phyloP scores from a whole-genome alignment of 2,329 filamentous ascomycete genomes.

The Periconia sp. region DNA sequence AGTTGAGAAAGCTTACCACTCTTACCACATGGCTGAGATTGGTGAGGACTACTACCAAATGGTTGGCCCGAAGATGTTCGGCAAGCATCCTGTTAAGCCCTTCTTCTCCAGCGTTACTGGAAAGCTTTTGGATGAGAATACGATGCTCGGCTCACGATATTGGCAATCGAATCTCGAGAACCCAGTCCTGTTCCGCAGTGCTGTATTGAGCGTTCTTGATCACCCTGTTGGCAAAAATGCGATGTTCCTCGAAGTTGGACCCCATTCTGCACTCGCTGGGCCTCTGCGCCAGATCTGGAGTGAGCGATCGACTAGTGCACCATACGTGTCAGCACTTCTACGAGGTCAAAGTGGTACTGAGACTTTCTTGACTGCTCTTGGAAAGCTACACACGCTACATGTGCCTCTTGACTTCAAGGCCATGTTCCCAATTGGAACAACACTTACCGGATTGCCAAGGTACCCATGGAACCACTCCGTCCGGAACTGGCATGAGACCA shows the following conservation, averaged over 20 bases:
- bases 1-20: conserved; percentile 54
- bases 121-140: not conserved
- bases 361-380: conserved; percentile 11
- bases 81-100: conserved; percentile 3
- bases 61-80: not conserved
- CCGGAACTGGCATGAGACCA: conserved; percentile 24
- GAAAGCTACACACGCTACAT: conserved; percentile 10
- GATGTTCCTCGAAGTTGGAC: conserved; percentile 34
- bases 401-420: conserved; percentile 9
- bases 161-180: conserved; percentile 12
- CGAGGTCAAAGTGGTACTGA: conserved; percentile 4
- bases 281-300: conserved; percentile 23
- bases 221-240: not conserved
- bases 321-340: conserved; percentile 11
- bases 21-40: conserved; percentile 47
- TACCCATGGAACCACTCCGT: conserved; percentile 21
- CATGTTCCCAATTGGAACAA: not conserved
- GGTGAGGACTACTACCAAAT: not conserved
- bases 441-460: conserved; percentile 10
- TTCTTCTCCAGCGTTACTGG: conserved; percentile 12
- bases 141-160: conserved; percentile 5
- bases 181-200: conserved; percentile 9
- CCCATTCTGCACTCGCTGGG: conserved; percentile 41
- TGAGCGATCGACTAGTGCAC: not conserved
- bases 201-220: conserved; percentile 1